These are phyloP conservation scores for Termitomyces sp. DNA, from an alignment of 768 basidiomycete species.

Conservation along the genomic window DNA sequence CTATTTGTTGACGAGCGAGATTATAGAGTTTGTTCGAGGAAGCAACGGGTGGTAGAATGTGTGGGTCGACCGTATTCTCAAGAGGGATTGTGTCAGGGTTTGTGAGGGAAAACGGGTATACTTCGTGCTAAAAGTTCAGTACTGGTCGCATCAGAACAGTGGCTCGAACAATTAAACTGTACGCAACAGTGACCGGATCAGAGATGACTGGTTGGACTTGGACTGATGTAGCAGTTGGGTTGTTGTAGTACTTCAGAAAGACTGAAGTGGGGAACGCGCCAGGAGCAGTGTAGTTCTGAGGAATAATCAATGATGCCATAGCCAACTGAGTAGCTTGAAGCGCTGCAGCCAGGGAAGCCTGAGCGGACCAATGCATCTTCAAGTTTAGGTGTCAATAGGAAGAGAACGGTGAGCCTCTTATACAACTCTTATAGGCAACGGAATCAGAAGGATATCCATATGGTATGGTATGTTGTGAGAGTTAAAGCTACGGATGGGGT, in stretches of 20 bases:
- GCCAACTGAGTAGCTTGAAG: slow-evolving; percentile 7
- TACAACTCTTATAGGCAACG: not conserved
- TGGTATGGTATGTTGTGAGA: not conserved
- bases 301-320: slow-evolving; percentile 21
- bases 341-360: not conserved
- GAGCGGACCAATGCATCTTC: slow-evolving; percentile 1
- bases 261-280: slow-evolving; percentile 64
- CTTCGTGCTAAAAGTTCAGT: slow-evolving; percentile 46
- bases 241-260: slow-evolving; percentile 66
- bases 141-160: not conserved
- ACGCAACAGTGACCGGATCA: slow-evolving; percentile 60
- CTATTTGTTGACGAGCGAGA: slow-evolving; percentile 53
- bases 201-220: slow-evolving; percentile 78
- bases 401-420: not conserved
- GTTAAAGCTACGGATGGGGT: not conserved
- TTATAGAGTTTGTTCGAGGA: slow-evolving; percentile 42
- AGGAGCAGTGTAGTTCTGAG: slow-evolving; percentile 52
- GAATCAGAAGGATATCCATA: not conserved
- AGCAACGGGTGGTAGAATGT: slow-evolving; percentile 59
- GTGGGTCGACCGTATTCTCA: slow-evolving; percentile 59
- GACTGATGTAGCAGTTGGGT: slow-evolving; percentile 65
- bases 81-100: slow-evolving; percentile 57
- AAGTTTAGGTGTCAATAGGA: not conserved
- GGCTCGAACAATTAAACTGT: not conserved
- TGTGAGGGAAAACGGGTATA: slow-evolving; percentile 61